A percentile compares a stretch with the other conserved stretches of the same genome.
phyloP scores from a whole-genome alignment of 2,329 filamentous ascomycete species.

The Stachybotrys echinatus region DNA sequence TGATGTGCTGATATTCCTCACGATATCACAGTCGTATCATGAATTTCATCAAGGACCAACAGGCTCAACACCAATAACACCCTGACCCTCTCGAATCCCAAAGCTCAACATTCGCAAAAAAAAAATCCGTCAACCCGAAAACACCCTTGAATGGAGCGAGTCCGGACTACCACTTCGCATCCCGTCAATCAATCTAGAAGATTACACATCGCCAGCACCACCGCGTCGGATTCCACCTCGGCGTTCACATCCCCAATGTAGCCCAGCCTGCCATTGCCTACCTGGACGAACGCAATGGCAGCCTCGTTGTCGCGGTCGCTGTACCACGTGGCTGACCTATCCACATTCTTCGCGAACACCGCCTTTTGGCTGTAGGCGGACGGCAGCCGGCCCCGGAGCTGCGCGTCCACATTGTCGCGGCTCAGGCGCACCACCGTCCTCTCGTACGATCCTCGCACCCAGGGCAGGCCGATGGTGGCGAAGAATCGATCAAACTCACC shows the following conservation, averaged over 20 bases:
- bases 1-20: no score
- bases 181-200: slow-evolving; percentile 1
- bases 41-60: no score
- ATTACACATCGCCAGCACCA: slow-evolving; percentile 7
- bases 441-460: slow-evolving; percentile 4
- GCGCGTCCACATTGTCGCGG: not conserved
- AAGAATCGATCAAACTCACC: slow-evolving; percentile 7
- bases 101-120: no score
- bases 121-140: no score
- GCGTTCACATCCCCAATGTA: slow-evolving; percentile 9
- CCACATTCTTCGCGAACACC: not conserved
- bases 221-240: not conserved
- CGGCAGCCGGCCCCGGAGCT: not conserved
- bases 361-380: slow-evolving; percentile 5
- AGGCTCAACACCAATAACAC: no score
- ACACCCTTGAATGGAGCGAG: no score
- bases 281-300: slow-evolving; percentile 4
- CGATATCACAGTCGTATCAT: no score
- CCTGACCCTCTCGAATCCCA: no score
- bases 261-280: slow-evolving; percentile 5
- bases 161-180: no score
- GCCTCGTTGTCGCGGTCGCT: not conserved
- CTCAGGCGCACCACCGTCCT: not conserved
- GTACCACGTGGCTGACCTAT: slow-evolving; percentile 5
- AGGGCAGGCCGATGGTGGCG: slow-evolving; percentile 7